Conservation (phyloP, 2,329 filamentous ascomycete genomes). For the Fusarium sp. region DNA sequence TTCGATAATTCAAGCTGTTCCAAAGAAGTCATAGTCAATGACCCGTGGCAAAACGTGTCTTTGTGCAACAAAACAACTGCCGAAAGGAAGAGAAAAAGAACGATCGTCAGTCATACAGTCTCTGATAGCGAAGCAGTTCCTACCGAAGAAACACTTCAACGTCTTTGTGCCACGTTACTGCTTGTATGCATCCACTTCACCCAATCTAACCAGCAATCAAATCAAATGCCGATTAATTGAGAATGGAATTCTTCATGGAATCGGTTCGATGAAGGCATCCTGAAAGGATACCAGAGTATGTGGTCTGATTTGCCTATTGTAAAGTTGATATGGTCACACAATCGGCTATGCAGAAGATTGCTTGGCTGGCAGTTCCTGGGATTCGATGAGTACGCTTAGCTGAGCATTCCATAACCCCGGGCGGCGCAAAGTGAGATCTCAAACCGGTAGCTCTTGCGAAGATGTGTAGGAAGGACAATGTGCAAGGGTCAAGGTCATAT, state of each 20-base stretch:
- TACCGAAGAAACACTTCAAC: slow-evolving; percentile 4
- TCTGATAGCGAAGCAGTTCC: background rate
- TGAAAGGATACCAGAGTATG: background rate
- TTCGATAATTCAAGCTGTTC: background rate
- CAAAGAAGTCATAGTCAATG: background rate
- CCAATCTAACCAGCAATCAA: background rate
- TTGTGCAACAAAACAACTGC: background rate
- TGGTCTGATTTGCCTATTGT: background rate
- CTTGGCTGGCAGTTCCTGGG: slow-evolving; percentile 1
- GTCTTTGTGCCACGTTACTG: slow-evolving; percentile 1
- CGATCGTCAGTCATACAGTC: background rate
- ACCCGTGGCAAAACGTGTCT: background rate
- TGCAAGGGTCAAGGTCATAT: slow-evolving; percentile 35
- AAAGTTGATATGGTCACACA: slow-evolving; percentile 1
- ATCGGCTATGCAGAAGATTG: slow-evolving; percentile 22
- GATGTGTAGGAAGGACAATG: slow-evolving; percentile 19
- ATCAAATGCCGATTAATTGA: background rate
- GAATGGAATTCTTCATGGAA: background rate
- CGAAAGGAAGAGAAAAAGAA: background rate
- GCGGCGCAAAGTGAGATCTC: background rate
- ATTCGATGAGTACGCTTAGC: background rate
- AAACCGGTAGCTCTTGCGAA: slow-evolving; percentile 27
- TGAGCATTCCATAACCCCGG: background rate
- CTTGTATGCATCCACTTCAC: background rate
- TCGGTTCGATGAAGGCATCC: background rate